Evolutionary conservation across 139 green algal genomes (phyloP), one percentile per base, ranked within the genome.

Genomic region (Haematococcus lacustris): DNA sequence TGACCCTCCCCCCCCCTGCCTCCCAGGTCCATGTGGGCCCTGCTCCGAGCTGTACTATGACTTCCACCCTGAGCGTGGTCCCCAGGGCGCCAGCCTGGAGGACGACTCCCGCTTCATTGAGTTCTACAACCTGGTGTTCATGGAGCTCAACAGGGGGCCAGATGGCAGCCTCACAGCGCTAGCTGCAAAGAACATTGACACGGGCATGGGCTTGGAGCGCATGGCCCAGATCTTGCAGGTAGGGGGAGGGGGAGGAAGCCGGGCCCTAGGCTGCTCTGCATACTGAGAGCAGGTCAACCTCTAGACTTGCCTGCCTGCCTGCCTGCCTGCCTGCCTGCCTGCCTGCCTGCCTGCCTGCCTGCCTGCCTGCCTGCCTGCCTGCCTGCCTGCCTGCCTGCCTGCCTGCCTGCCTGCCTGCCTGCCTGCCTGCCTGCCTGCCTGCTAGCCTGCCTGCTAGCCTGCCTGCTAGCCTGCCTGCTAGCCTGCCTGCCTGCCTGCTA

Each of bases 21-120:
- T 32, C 35, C 2, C 88, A 76, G 92, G 93, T 9, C 93, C 93
- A 1, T 98, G 93, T 80, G 93, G 93, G 17, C 92, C 92, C n/a
- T 98, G 93, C 87, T 92, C 85, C 30, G 93, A 98, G 86, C 83
- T 98, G 6, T 98, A 98, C 83, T 98, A 94, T 68, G 93, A 98
- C 81, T 94, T 97, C 66, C 76, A 89, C 65, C 93, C 93, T 1
- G 93, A 97, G 81, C 51, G 73, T 1, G 91, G 91, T 3, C 43
- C 70, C 2, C 60, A 71, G 2, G 85, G 62, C 61, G 77, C 71
- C 34, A 43, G 43, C 28, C 81, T 95, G 33, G 87, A 91, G 61
- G 89, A 95, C 72, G 88, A 92, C 73, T 66, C 69, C 4, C 62
- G 71, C 34, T 77, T 77, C 47, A 77, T 78, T 39, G 85, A 90